Evolutionary conservation across 208 protist genomes (phyloP).

Genomic region (Strigomonas culicis): DNA sequence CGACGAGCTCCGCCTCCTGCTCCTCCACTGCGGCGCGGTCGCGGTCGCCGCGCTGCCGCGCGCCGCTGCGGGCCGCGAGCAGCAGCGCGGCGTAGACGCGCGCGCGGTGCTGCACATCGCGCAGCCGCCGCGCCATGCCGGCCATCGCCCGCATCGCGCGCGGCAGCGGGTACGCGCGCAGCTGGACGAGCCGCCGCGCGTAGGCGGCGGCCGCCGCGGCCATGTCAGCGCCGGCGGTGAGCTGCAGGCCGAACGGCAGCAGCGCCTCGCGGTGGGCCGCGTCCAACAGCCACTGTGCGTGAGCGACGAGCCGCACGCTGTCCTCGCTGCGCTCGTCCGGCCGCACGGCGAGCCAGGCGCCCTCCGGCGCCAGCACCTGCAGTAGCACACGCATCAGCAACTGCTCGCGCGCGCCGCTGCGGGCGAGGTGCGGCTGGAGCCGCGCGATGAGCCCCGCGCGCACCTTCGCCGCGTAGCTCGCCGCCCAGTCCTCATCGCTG

Average conservation of each 20-base stretch:
- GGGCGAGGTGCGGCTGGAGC: slow-evolving; percentile 31
- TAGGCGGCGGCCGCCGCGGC: slow-evolving; percentile 37
- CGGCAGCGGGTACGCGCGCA: slow-evolving; percentile 43
- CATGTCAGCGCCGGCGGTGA: slow-evolving; percentile 37
- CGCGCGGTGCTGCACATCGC: slow-evolving; percentile 27
- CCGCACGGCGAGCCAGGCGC: slow-evolving; percentile 15
- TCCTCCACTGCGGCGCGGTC: slow-evolving; percentile 45
- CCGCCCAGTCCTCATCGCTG: slow-evolving; percentile 51
- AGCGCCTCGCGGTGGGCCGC: slow-evolving; percentile 59
- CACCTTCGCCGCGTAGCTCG: slow-evolving; percentile 31
- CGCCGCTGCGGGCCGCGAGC: background rate
- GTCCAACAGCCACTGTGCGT: slow-evolving; percentile 57
- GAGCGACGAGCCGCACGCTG: slow-evolving; percentile 50
- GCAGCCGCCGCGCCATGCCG: slow-evolving; percentile 40
- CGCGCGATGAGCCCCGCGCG: slow-evolving; percentile 31
- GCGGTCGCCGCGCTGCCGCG: slow-evolving; percentile 15
- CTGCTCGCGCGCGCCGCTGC: slow-evolving; percentile 38
- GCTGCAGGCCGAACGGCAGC: slow-evolving; percentile 45
- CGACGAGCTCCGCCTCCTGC: slow-evolving; percentile 61
- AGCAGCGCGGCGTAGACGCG: background rate
- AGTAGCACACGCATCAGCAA: slow-evolving; percentile 79
- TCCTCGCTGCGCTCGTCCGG: slow-evolving; percentile 33
- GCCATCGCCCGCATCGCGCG: slow-evolving; percentile 46
- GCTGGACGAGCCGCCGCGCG: slow-evolving; percentile 43
- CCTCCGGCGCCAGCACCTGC: slow-evolving; percentile 42